Base-by-base conservation (phyloP, 1,139 yeast species). In the Pichia cactophila region DNA sequence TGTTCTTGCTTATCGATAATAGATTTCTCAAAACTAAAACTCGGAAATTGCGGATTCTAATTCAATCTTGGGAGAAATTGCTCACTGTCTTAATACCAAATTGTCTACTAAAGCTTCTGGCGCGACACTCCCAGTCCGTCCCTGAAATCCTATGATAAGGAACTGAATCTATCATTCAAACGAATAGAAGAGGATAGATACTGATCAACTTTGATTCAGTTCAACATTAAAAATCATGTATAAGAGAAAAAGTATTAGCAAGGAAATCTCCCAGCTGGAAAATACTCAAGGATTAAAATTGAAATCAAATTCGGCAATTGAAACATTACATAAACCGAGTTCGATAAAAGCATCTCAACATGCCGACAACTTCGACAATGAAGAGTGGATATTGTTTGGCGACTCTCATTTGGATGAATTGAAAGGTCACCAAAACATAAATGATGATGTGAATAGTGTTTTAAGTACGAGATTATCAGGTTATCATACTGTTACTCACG, bases 381-480 rank as follows among this genome's bases (percentile, higher is more conserved):
- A 29, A 6, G 41, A 43, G 9, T 16, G 40, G 41, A 20, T 38
- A 12, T 20, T 38, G 41, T 38, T 38, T 23, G 41, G 41, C 12
- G 26, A 20, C 4, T 16, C 23, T 11, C 3, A 35, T 35, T 2
- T 20, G 10, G 28, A 38, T 23, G 26, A 12, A 11, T 7, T 17
- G 4, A 14, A 8, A 20, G 23, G 5, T 38, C n/a, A 11, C 2
- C n/a, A 14, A 9, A 38, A 23, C 23, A 12, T 5, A 20, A 12
- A 20, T 10, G n/a, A 33, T 16, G 43, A 29, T 33, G 29, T 20
- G 2, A 17, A 42, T 26, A 44, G 50, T 28, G 43, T 50, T 8
- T 43, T 51, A 17, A 51, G 54, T 26, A 49, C 54, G 12, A 33
- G 53, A 45, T 12, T 47, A 14, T 50, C 50, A 2, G 36, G 46